phyloP scores from a whole-genome alignment of 2,329 filamentous ascomycete species.

The Madurella fahalii region DNA sequence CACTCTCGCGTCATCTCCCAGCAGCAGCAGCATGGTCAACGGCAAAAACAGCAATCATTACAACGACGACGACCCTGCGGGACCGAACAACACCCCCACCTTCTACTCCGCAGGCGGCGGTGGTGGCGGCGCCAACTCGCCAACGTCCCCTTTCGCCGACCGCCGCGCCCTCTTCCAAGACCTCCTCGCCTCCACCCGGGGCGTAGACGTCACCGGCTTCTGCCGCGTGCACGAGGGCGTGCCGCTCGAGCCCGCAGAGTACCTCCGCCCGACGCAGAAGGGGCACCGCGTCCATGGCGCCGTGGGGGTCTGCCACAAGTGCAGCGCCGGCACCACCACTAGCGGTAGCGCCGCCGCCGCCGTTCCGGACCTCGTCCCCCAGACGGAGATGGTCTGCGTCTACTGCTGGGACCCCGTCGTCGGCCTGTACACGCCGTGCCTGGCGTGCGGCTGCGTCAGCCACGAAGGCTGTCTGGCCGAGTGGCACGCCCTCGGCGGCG shows the following conservation, averaged over 20 bases:
- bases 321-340: constrained; percentile 6
- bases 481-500: constrained; percentile 56
- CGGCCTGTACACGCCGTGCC: constrained; percentile 57
- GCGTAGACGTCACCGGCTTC: constrained; percentile 59
- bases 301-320: constrained; percentile 41
- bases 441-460: constrained; percentile 59
- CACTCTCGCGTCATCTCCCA: constrained; percentile 20
- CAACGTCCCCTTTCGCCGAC: constrained; percentile 48
- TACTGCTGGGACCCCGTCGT: constrained; percentile 59
- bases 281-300: constrained; percentile 37
- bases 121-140: constrained; percentile 36
- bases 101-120: constrained; percentile 30
- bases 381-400: constrained; percentile 57
- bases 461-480: constrained; percentile 57
- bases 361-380: constrained; percentile 43
- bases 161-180: constrained; percentile 48
- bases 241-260: constrained; percentile 56
- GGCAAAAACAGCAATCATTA: constrained; percentile 32
- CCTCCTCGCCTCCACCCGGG: constrained; percentile 49
- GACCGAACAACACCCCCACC: constrained; percentile 30
- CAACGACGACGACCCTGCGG: constrained; percentile 34
- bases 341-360: constrained; percentile 47
- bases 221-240: constrained; percentile 61
- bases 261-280: constrained; percentile 37
- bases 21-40: constrained; percentile 2